Evolutionary conservation across 225 moss, liverwort and hornwort genomes (phyloP), one percentile per base, ranked within the genome.

Genomic region (Lunularia cruciata): DNA sequence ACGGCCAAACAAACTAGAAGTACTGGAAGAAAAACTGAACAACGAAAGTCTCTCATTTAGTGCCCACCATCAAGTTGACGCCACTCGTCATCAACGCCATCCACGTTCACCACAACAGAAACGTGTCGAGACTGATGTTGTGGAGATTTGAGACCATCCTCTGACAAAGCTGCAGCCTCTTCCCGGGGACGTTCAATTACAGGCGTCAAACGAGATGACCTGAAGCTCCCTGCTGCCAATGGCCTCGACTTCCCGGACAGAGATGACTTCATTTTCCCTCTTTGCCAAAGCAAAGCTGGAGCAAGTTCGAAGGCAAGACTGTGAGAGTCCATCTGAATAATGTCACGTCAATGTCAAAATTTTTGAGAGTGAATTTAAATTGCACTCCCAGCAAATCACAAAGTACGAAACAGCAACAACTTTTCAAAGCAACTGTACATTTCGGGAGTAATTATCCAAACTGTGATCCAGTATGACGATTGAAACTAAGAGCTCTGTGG

Each of bases 251-350:
- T 81, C 22, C 83, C 81, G 18, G 76, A 81, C 31, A 75, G 69
- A 60, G 67, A 57, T 28, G 72, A 70, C 32, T 76, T 77, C 32
- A 62, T 72, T 77, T 75, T 83, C 53, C 81, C 85, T 58, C 61
- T 83, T 68, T 78, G 76, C 88, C 88, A 85, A 12, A 88, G 81
- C 16, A 88, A 63, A 13, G 74, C 76, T 53, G 83, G 81, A 33
- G 88, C 80, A 54, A 88, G 76, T 75, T 83, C 88, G 68, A 88
- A 85, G 34, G 88, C 88, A 48, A 88, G 83, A 81, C 83, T 85
- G 47, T 83, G 85, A 23, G 88, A 83, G 72, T 88, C 88, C 88
- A 88, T 88, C 88, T 88, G 39, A 25, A 49, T 30, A 37, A n/a
- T 12, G 45, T n/a, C 61, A 54, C 26, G 47, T 26, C n/a, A 60